phyloP scores from a whole-genome alignment of 2,329 filamentous ascomycete species.

The Lizonia empirigonia region DNA sequence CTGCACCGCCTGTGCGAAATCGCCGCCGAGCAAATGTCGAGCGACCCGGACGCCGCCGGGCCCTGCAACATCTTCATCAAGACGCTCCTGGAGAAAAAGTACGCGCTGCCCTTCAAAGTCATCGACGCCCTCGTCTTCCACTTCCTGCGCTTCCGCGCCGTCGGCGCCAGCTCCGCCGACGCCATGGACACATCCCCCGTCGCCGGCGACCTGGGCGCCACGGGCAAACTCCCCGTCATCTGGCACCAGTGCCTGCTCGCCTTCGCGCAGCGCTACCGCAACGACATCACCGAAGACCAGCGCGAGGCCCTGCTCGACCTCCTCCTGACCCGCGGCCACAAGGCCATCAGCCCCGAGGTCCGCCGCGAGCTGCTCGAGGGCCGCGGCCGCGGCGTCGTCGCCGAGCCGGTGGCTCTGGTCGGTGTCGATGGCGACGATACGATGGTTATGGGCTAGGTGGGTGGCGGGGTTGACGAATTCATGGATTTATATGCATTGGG shows the following conservation, averaged over 20 bases:
- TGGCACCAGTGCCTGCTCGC: conserved; percentile 95
- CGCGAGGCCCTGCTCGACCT: conserved; percentile 88
- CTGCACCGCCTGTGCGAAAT: conserved; percentile 93
- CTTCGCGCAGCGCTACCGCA: conserved; percentile 92
- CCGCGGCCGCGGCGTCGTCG: conserved; percentile 76
- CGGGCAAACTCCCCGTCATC: conserved; percentile 79
- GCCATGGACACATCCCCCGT: conserved; percentile 54
- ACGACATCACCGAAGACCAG: conserved; percentile 95
- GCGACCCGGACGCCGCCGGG: conserved; percentile 83
- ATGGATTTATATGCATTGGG: conserved; percentile 17
- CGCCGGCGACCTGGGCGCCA: conserved; percentile 52
- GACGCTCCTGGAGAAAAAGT: conserved; percentile 92
- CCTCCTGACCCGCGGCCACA: conserved; percentile 81
- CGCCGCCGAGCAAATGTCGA: conserved; percentile 84
- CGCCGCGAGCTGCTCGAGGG: conserved; percentile 86
- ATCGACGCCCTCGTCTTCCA: conserved; percentile 96
- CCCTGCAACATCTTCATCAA: conserved; percentile 96
- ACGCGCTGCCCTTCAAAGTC: conserved; percentile 92
- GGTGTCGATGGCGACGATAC: conserved; percentile 83
- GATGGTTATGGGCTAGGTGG: conserved; percentile 71
- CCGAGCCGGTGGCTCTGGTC: conserved; percentile 61
- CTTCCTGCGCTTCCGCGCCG: conserved; percentile 84
- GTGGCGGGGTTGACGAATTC: too few species aligned
- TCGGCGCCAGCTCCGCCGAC: conserved; percentile 66
- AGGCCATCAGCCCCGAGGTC: conserved; percentile 88